Conservation (phyloP, 164 flowering plant genomes). For the Sextonia rubra region DNA sequence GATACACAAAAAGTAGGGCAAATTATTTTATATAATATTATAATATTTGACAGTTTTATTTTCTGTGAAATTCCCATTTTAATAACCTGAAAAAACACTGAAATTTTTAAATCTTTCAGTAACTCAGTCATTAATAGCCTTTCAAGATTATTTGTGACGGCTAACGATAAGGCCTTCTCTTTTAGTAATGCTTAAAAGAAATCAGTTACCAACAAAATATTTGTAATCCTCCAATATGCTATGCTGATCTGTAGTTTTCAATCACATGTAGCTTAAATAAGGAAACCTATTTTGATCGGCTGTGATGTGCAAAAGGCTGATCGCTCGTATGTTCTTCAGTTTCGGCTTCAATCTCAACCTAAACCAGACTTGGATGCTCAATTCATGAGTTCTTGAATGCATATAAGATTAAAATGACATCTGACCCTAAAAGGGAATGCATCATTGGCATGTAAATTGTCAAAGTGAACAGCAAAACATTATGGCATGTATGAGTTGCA, state of each 20-base stretch:
- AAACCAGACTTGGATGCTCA: neutral
- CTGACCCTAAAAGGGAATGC: neutral
- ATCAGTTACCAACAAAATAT: neutral
- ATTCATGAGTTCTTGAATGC: neutral
- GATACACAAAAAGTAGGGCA: no score
- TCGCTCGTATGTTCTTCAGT: neutral
- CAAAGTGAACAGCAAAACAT: neutral
- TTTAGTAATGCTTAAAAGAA: neutral
- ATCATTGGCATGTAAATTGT: neutral
- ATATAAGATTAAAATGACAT: neutral
- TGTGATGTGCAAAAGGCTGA: no score
- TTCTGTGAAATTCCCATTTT: no score
- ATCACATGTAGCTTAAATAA: neutral
- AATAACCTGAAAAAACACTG: no score
- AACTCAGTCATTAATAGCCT: no score
- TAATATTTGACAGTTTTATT: no score
- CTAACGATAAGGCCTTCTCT: no score
- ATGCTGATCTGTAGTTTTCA: neutral
- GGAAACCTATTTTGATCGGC: neutral
- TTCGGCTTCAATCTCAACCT: neutral
- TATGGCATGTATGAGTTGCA: neutral
- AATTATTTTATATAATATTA: no score
- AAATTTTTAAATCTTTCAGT: no score
- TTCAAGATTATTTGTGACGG: no score
- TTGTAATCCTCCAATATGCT: neutral